Base-by-base conservation (phyloP, 2,329 filamentous ascomycete genomes). In the Bipolaris victoriae region DNA sequence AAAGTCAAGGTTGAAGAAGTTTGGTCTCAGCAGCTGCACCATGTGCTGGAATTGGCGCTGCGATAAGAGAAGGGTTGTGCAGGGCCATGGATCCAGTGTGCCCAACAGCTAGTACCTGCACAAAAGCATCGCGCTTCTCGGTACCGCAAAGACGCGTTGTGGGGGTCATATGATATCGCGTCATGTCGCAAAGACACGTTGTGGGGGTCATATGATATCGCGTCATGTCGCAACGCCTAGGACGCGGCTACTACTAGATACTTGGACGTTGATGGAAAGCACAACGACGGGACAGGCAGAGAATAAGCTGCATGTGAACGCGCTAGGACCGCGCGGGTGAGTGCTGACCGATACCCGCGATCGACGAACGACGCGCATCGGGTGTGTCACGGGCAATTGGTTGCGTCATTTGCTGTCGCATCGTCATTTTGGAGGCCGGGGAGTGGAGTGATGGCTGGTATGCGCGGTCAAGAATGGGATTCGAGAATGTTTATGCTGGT, bases 401-500 rank as follows among this genome's bases (percentile, higher is more conserved):
- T 24, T 46, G 45, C 55, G 44, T 57, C 55, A 57, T 44, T 45
- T 11, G 18, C 9, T 39, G 55, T 57, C 50, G 50, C 45, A 54
- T 54, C 50, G 35, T 57, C 44, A 49, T 57, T 26, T 35, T 22
- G 44, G n/a, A 41, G 22, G 18, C 33, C 15, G 43, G 35, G 18
- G 36, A 22, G n/a, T 24, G 48, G 11, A 6, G 29, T 43, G 44
- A 37, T 40, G 26, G 22, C 36, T 40, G 40, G 20, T 35, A 6
- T 49, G 37, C 16, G 18, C 33, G 46, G 46, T 39, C 15, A 13
- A 24, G 22, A 16, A 11, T 9, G 20, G 15, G 15, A 33, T 39
- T 37, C 20, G 16, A 35, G 33, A 18, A 31, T 13, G 18, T 15
- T 20, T 16, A 18, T 26, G 26, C 22, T 31, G 35, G 16, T 52